phyloP scores from a whole-genome alignment of 176 grass and related monocot species.

The Musa acuminata region DNA sequence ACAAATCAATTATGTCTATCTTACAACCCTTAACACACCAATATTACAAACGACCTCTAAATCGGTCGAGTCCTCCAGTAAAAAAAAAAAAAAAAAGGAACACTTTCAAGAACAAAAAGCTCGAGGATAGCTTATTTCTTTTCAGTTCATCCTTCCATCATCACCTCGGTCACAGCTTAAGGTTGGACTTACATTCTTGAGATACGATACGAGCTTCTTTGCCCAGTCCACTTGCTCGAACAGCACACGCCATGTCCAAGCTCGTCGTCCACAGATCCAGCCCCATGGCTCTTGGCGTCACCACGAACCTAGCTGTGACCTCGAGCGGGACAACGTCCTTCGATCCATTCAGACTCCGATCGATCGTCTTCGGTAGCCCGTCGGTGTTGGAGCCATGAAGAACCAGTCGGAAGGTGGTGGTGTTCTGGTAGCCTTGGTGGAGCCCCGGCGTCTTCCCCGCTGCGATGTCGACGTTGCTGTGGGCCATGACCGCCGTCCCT shows the following conservation, averaged over 20 bases:
- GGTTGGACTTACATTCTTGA: background rate
- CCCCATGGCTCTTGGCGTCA: background rate
- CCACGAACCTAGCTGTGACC: background rate
- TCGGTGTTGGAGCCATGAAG: background rate
- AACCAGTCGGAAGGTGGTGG: background rate
- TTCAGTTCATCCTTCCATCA: background rate
- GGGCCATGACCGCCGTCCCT: constrained; percentile 25
- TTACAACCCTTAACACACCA: too few relatives aligned
- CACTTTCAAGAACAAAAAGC: too few relatives aligned
- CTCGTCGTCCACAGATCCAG: background rate
- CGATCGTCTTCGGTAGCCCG: background rate
- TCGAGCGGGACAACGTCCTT: background rate
- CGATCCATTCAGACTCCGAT: background rate
- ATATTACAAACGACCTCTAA: too few relatives aligned
- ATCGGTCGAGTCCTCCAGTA: too few relatives aligned
- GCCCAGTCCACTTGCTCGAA: background rate
- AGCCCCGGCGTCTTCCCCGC: background rate
- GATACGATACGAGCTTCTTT: background rate
- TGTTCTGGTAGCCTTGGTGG: background rate
- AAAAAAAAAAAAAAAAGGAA: too few relatives aligned
- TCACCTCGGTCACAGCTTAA: background rate
- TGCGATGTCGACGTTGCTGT: background rate
- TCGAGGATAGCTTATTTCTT: background rate
- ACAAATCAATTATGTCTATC: too few relatives aligned
- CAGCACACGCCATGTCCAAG: background rate